Conservation (phyloP, 257 asterid species). For the Eucommia ulmoides region DNA sequence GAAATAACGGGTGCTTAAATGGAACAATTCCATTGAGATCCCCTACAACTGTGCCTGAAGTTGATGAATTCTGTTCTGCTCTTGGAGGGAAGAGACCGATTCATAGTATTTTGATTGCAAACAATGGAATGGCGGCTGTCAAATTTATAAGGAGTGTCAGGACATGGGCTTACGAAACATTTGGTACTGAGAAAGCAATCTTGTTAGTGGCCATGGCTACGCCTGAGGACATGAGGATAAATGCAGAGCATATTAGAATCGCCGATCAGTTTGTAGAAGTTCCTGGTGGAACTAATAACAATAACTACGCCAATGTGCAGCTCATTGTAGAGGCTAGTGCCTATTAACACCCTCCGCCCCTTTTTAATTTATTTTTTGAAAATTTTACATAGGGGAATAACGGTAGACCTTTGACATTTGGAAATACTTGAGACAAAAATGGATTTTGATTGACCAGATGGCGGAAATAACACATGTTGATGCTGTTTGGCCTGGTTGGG, state of each 20-base stretch:
- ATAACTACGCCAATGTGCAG: conserved; percentile 96
- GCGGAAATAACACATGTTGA: conserved; percentile 96
- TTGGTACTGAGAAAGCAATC: conserved; percentile 94
- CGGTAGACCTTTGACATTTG: not conserved
- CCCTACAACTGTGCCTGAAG: conserved; percentile 36
- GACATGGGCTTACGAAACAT: conserved; percentile 97
- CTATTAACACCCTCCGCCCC: no score
- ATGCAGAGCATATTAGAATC: conserved; percentile 97
- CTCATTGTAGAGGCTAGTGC: conserved; percentile 86
- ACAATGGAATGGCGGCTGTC: conserved; percentile 99
- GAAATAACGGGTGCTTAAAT: conserved; percentile 34
- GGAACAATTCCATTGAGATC: conserved; percentile 60
- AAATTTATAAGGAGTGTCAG: conserved; percentile 92
- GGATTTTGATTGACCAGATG: conserved; percentile 41
- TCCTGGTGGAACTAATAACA: conserved; percentile 97
- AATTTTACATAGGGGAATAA: not conserved
- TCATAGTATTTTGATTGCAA: conserved; percentile 88
- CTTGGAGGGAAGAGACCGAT: conserved; percentile 80
- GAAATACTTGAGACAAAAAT: not conserved
- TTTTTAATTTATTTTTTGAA: conserved; percentile 3
- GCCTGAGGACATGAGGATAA: conserved; percentile 97
- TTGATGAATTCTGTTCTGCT: conserved; percentile 69
- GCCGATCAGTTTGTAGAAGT: conserved; percentile 99
- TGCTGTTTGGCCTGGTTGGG: conserved; percentile 99
- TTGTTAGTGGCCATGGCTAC: conserved; percentile 99